Base-by-base conservation (phyloP, 768 basidiomycete genomes). In the Leccinum fibrillosum region DNA sequence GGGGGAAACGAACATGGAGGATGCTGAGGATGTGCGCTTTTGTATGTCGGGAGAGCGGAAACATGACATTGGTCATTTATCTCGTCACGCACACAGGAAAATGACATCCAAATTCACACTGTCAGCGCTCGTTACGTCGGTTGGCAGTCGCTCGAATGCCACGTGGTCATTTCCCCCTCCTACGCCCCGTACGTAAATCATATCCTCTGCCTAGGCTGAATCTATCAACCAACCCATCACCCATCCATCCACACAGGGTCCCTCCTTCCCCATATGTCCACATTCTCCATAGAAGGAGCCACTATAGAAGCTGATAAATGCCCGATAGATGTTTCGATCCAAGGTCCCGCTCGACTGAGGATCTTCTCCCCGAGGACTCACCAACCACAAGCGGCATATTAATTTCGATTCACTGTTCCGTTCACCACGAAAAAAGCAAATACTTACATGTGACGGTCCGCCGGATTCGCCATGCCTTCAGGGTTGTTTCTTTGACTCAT, bases 1-100 rank as follows among this genome's bases (percentile, higher is more conserved):
- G 53, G 2, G 49, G 52, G 53, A 39, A 42, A 23, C 51, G 47
- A 45, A 53, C 53, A 21, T 4, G 54, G 55, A 59, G 35, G 19
- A 42, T 19, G 42, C 2, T 23, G 23, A 39, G 4, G 32, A 37
- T 37, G 13, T 6, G 49, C 54, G 67, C 52, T 70, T 72, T 72
- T 72, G 64, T 68, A 54, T 37, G 61, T 56, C 52, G 47, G 52
- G 49, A 49, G 62, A 48, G 44, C 35, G 50, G 65, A 48, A 15
- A 28, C 58, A 57, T 34, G 5, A 19, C 52, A 42, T 69, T 62
- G 59, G 63, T 65, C 56, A 68, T 60, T 11, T 47, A 51, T 71
- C 56, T 62, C 70, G 71, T 70, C 61, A 73, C 58, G 37, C 58
- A 62, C 62, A 62, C 62, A 72, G 70, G 57, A 67, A 48, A 35